These are phyloP conservation scores for Leccinum fibrillosum DNA, from an alignment of 768 basidiomycete species.

Conservation along the genomic window DNA sequence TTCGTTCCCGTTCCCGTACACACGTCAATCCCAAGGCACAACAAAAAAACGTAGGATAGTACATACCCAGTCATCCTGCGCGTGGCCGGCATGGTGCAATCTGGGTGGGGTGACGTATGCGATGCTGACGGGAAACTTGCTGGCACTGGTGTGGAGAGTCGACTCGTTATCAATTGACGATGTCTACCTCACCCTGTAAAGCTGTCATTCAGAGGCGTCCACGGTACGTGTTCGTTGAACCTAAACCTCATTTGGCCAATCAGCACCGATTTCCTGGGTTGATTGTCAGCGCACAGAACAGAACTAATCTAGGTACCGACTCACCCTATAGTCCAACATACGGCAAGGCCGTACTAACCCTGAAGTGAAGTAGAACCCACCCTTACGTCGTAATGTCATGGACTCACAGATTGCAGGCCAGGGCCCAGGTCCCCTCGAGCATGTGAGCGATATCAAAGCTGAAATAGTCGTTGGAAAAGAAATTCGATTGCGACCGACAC, in stretches of 20 bases:
- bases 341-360: constrained; percentile 1
- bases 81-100: constrained; percentile 26
- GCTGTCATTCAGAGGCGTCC: background rate
- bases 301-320: background rate
- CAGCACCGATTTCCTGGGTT: constrained; percentile 17
- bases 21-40: background rate
- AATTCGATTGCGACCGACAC: background rate
- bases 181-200: constrained; percentile 23
- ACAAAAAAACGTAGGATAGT: background rate
- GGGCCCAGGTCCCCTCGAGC: constrained; percentile 35
- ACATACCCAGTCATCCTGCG: constrained; percentile 30
- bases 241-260: constrained; percentile 17
- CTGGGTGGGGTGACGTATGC: constrained; percentile 2
- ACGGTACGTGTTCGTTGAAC: background rate
- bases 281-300: background rate
- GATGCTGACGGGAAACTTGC: constrained; percentile 1
- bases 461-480: background rate
- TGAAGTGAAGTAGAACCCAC: background rate
- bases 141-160: constrained; percentile 23
- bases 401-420: constrained; percentile 31
- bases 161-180: constrained; percentile 27
- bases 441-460: constrained; percentile 34
- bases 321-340: background rate
- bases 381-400: background rate
- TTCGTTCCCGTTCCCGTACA: constrained; percentile 11